phyloP scores from a whole-genome alignment of 306 rosid species.

The Potentilla sterilis region DNA sequence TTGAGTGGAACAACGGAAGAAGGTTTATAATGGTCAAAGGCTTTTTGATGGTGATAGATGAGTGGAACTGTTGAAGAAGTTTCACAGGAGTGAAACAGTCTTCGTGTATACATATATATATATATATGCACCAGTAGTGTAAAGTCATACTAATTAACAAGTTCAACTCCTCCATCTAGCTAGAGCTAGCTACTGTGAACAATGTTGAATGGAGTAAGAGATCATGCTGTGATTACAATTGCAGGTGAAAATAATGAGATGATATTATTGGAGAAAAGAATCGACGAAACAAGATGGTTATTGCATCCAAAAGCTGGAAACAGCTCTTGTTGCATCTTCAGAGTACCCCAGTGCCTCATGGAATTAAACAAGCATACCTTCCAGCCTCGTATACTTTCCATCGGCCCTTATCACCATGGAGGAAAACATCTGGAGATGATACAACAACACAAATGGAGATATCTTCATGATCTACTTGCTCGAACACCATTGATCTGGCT shows the following conservation, averaged over 20 bases:
- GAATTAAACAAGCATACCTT: slow-evolving; percentile 42
- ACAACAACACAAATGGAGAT: slow-evolving; percentile 55
- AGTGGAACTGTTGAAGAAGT: no score
- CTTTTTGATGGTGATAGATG: no score
- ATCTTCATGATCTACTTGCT: slow-evolving; percentile 33
- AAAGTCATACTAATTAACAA: no score
- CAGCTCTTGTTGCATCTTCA: slow-evolving; percentile 42
- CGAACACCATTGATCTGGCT: slow-evolving; percentile 22
- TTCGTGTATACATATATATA: no score
- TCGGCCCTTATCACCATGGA: slow-evolving; percentile 53
- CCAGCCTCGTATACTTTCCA: slow-evolving; percentile 53
- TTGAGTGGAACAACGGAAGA: no score
- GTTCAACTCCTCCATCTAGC: no score
- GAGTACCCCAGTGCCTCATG: slow-evolving; percentile 35
- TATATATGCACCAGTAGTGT: no score
- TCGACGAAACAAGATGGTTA: not conserved
- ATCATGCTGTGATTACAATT: not conserved
- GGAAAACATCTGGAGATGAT: slow-evolving; percentile 42
- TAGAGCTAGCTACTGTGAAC: no score
- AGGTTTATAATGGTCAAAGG: no score
- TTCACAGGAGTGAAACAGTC: no score
- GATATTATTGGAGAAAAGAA: not conserved
- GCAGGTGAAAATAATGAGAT: no score
- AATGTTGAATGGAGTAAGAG: not conserved
- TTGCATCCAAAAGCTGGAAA: slow-evolving; percentile 31